Evolutionary conservation across 1,284 basidiomycete genomes (phyloP).

Genomic region (Tylopilus orsonianus): DNA sequence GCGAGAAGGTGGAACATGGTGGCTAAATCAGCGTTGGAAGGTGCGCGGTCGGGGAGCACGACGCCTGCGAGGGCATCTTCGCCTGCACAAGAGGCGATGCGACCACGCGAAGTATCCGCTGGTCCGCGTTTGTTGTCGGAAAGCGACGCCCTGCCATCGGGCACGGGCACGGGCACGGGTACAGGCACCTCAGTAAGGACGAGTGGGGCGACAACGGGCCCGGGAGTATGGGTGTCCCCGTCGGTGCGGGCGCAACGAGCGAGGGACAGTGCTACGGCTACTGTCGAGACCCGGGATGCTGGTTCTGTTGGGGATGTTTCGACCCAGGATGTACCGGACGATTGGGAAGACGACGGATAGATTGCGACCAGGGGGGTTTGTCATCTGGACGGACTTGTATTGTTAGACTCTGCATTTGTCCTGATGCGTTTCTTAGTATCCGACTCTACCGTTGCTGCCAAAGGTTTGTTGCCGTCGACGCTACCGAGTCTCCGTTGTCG

Average conservation of each 20-base stretch:
- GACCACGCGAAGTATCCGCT: slow-evolving; percentile 11
- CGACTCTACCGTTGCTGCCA: no score
- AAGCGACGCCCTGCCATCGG: not conserved
- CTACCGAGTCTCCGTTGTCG: no score
- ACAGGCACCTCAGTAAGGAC: not conserved
- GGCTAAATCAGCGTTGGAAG: slow-evolving; percentile 18
- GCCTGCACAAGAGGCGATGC: slow-evolving; percentile 10
- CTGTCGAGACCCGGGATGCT: not conserved
- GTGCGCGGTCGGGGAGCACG: slow-evolving; percentile 15
- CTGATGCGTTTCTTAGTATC: no score
- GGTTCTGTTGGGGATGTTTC: not conserved
- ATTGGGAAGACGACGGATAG: slow-evolving; percentile 54
- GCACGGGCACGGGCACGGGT: not conserved
- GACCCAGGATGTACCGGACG: slow-evolving; percentile 41
- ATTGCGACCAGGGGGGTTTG: no score
- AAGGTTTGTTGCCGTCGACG: no score
- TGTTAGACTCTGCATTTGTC: no score
- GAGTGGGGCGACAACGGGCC: not conserved
- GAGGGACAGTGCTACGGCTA: slow-evolving; percentile 5
- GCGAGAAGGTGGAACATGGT: slow-evolving; percentile 21
- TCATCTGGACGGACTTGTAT: no score
- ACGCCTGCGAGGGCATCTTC: slow-evolving; percentile 26
- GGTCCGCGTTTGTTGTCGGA: slow-evolving; percentile 2
- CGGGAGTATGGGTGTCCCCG: slow-evolving; percentile 27
- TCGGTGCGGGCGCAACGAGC: slow-evolving; percentile 20